Percentiles rank a stretch among this genome's conserved stretches.
Evolutionary conservation across 768 basidiomycete genomes (phyloP).

Genomic region (Neoboletus magnificus): DNA sequence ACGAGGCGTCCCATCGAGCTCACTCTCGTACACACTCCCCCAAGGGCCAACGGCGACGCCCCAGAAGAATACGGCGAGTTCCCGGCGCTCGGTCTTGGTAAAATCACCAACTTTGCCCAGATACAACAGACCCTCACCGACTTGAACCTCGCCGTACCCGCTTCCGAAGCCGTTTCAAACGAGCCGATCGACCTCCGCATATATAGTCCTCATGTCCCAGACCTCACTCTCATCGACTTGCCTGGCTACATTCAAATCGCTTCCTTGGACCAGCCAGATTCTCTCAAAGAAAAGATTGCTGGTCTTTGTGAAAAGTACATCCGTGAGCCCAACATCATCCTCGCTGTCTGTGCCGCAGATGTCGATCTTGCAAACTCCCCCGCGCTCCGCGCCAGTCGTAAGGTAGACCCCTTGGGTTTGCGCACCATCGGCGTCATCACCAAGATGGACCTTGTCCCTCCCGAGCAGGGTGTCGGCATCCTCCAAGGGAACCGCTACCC

Average conservation of each 20-base stretch:
- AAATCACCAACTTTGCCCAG: conserved; percentile 84
- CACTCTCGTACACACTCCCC: conserved; percentile 90
- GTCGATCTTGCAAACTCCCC: conserved; percentile 99
- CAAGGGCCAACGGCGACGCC: conserved; percentile 44
- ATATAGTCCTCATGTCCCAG: conserved; percentile 93
- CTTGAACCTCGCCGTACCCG: conserved; percentile 89
- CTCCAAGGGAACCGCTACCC: conserved; percentile 91
- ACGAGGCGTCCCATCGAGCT: conserved; percentile 97
- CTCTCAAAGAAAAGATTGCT: conserved; percentile 89
- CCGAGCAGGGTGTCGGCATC: conserved; percentile 78
- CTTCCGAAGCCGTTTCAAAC: conserved; percentile 87
- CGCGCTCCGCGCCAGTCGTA: conserved; percentile 87
- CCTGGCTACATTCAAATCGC: conserved; percentile 97
- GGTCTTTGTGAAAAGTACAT: conserved; percentile 93
- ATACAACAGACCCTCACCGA: conserved; percentile 94
- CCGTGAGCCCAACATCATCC: conserved; percentile 97
- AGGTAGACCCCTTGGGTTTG: conserved; percentile 91
- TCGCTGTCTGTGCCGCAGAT: conserved; percentile 98
- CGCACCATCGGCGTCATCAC: conserved; percentile 97
- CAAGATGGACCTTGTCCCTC: conserved; percentile 96
- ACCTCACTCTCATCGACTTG: conserved; percentile 95
- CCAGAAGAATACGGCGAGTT: conserved; percentile 90
- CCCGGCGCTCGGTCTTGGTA: conserved; percentile 83
- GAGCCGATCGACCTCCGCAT: conserved; percentile 97
- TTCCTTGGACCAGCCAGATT: conserved; percentile 93